phyloP scores from a whole-genome alignment of 306 rosid species.

The Begonia loranthoides region DNA sequence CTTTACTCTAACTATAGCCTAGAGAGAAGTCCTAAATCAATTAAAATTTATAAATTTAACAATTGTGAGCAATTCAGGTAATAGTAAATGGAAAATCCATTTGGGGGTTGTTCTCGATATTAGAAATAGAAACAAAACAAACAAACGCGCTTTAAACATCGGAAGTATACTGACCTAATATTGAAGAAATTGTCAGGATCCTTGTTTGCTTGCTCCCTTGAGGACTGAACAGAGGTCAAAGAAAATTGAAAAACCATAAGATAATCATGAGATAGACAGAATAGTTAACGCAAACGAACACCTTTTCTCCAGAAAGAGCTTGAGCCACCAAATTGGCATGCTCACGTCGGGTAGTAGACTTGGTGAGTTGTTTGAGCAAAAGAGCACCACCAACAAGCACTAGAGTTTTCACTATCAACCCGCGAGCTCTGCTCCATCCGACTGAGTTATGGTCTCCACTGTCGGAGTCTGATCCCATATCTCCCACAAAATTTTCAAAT shows the following conservation, averaged over 20 bases:
- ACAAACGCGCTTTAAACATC: background rate
- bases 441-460: slow-evolving; percentile 12
- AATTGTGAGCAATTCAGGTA: background rate
- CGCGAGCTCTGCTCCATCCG: slow-evolving; percentile 62
- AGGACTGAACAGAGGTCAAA: slow-evolving; percentile 25
- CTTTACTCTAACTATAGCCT: background rate
- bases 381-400: slow-evolving; percentile 78
- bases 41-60: background rate
- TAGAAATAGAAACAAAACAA: background rate
- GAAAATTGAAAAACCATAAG: background rate
- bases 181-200: slow-evolving; percentile 93
- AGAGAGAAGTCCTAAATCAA: background rate
- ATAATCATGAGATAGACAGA: background rate
- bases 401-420: slow-evolving; percentile 53
- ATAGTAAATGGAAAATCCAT: background rate
- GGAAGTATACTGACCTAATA: slow-evolving; percentile 32
- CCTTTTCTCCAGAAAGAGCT: slow-evolving; percentile 86
- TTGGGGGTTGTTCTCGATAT: background rate
- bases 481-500: background rate
- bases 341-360: slow-evolving; percentile 99
- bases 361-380: slow-evolving; percentile 74
- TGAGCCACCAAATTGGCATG: slow-evolving; percentile 69
- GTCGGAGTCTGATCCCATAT: slow-evolving; percentile 22
- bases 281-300: background rate
- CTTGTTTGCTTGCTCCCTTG: slow-evolving; percentile 82